These are phyloP conservation scores for Zostera marina DNA, from an alignment of 116 monocot genomes.

Conservation along the genomic window DNA sequence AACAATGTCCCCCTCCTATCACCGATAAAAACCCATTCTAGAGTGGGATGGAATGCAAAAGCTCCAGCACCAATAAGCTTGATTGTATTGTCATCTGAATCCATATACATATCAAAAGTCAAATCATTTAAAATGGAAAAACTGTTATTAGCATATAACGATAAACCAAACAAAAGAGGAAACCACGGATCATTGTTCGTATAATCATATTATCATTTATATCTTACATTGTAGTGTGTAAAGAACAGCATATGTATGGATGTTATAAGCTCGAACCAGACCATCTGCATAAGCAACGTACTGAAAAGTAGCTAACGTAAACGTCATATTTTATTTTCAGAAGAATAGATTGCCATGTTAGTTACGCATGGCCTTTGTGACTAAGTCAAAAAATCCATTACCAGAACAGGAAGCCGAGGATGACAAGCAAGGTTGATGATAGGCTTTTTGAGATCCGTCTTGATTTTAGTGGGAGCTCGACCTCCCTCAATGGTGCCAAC, in stretches of 20 bases:
- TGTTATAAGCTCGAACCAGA: constrained; percentile 92
- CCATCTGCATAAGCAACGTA: constrained; percentile 98
- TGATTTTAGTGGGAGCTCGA: constrained; percentile 83
- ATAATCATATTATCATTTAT: neutral
- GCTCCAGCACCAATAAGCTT: constrained; percentile 90
- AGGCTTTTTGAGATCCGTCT: constrained; percentile 96
- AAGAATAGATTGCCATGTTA: neutral
- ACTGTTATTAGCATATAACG: neutral
- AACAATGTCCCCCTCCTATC: constrained; percentile 81
- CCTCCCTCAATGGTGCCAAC: constrained; percentile 95
- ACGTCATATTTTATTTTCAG: neutral
- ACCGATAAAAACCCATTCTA: constrained; percentile 97
- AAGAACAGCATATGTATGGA: constrained; percentile 92
- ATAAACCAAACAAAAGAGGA: neutral
- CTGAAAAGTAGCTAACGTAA: constrained; percentile 24
- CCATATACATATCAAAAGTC: constrained; percentile 8
- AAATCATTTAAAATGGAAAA: neutral
- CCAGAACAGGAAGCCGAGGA: constrained; percentile 91
- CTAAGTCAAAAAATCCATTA: constrained; percentile 18
- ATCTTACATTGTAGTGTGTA: constrained; percentile 90
- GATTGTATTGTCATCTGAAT: constrained; percentile 82
- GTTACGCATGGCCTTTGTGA: neutral
- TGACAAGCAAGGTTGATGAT: constrained; percentile 96
- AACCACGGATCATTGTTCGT: neutral
- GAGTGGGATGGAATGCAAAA: constrained; percentile 95